Base-by-base conservation (phyloP, 2,329 filamentous ascomycete species). In the Penicillium fuscoglaucum region DNA sequence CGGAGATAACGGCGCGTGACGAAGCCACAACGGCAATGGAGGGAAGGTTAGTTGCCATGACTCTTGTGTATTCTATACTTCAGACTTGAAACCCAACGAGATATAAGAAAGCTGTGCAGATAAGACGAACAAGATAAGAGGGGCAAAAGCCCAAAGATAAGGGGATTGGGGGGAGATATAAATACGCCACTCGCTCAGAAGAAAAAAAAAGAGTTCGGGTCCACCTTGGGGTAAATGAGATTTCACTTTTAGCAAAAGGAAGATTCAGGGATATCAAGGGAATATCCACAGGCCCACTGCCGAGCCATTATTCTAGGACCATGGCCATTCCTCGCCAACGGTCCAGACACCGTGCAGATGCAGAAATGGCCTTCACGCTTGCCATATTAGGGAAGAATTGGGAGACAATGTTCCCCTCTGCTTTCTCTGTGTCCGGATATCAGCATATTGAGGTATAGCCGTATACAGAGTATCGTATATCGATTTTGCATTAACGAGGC, bases 1-100 rank as follows among this genome's bases (percentile, higher is more conserved):
- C 87, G 46, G 88, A 89, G 67, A 98, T 81, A 51, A 98, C 87
- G 57, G 90, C 90, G 68, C 93, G 86, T 28, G 88, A 90, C 1
- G 95, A 98, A 58, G 89, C 89, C 58, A 98, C 83, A 58, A 97
- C 90, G 44, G 86, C 87, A 68, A 93, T 83, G 19, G 80, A 79
- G 54, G 79, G 72, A 51, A 69, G 68, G 55, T 65, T 62, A 55
- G 68, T 46, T 53, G 62, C 59, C 66, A 69, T 70, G 28, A 28
- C 51, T 35, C 13, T 47, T 28, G 21, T 5, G 28, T 46, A 17
- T 35, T 1, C 17, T 13, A 15, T 17, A 35, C n/a, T 35, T 19
- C 19, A 17, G 19, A 40, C 28, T 40, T 6, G 43, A 39, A 19
- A 35, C 15, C 6, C 6, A 28, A 44, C 2, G 2, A 9, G n/a